These are phyloP conservation scores for Sclerotinia subarctica DNA, from an alignment of 2,329 filamentous ascomycete genomes.

Conservation along the genomic window DNA sequence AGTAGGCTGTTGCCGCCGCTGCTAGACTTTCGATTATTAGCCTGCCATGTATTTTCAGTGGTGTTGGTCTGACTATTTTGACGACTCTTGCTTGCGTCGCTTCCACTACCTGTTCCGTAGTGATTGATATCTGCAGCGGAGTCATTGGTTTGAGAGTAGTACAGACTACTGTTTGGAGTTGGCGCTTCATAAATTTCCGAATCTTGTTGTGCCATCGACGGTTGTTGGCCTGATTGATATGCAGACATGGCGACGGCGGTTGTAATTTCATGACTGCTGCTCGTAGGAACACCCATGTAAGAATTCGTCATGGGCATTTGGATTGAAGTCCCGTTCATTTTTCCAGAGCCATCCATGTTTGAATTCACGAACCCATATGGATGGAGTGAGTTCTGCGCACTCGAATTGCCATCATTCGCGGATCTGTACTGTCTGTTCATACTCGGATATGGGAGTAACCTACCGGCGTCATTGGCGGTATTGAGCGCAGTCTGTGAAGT, in stretches of 20 bases:
- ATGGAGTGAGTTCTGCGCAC: not conserved
- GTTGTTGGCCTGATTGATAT: slow-evolving; percentile 7
- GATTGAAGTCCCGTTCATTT: not conserved
- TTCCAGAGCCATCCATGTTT: not conserved
- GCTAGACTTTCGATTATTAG: slow-evolving; percentile 19
- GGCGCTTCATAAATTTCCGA: slow-evolving; percentile 4
- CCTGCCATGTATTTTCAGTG: slow-evolving; percentile 3
- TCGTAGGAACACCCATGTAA: slow-evolving; percentile 30
- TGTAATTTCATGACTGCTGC: slow-evolving; percentile 32
- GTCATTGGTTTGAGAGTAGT: slow-evolving; percentile 6
- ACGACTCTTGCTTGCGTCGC: slow-evolving; percentile 9
- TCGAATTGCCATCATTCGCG: slow-evolving; percentile 2
- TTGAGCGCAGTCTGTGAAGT: not conserved
- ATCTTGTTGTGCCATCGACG: slow-evolving; percentile 1
- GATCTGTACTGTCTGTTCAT: slow-evolving; percentile 18
- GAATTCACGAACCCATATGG: slow-evolving; percentile 4
- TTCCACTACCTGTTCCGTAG: slow-evolving; percentile 16
- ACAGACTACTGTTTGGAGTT: not conserved
- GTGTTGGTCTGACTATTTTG: slow-evolving; percentile 19
- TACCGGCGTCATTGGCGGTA: not conserved
- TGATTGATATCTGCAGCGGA: not conserved
- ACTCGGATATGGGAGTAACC: slow-evolving; percentile 5
- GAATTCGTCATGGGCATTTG: slow-evolving; percentile 24
- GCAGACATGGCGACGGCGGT: slow-evolving; percentile 7
- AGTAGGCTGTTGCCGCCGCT: not conserved